Evolutionary conservation across 225 moss, liverwort and hornwort species (phyloP).

Genomic region (Marchantia polymorpha): DNA sequence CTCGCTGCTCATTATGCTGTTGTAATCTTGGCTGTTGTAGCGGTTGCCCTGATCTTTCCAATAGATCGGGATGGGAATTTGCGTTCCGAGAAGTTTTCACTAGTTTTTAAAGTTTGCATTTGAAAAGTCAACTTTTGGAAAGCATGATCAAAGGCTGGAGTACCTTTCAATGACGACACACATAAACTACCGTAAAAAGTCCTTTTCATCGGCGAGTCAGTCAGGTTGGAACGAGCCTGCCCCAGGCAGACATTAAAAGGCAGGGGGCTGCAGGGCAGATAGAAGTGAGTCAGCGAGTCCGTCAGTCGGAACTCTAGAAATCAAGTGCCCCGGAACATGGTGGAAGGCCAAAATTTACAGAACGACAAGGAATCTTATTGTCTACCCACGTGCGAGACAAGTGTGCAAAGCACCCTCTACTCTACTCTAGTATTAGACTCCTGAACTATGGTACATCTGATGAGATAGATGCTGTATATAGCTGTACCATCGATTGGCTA

Average conservation of each 20-base stretch:
- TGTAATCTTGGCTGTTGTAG: too few species aligned
- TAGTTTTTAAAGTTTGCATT: too few species aligned
- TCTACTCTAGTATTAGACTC: too few species aligned
- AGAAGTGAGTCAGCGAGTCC: not conserved
- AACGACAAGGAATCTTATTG: slow-evolving; percentile 5
- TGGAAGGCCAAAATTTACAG: not conserved
- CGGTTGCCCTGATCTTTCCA: too few species aligned
- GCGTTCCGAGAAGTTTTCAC: too few species aligned
- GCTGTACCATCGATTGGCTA: not conserved
- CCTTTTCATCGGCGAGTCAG: not conserved
- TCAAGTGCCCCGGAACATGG: not conserved
- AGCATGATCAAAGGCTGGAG: too few species aligned
- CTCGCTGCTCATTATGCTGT: too few species aligned
- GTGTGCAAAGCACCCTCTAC: not conserved
- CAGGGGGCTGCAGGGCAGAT: not conserved
- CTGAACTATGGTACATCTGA: not conserved
- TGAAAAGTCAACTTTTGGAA: too few species aligned
- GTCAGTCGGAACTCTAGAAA: not conserved
- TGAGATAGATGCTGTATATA: not conserved
- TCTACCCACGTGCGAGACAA: slow-evolving; percentile 2
- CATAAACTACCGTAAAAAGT: too few species aligned
- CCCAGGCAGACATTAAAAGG: not conserved
- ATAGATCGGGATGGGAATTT: too few species aligned
- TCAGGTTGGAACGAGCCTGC: not conserved
- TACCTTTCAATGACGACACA: too few species aligned